Percentiles rank a stretch among this genome's conserved stretches.
Evolutionary conservation across 1,284 basidiomycete species (phyloP).

Genomic region (Quambalaria eucalypti): DNA sequence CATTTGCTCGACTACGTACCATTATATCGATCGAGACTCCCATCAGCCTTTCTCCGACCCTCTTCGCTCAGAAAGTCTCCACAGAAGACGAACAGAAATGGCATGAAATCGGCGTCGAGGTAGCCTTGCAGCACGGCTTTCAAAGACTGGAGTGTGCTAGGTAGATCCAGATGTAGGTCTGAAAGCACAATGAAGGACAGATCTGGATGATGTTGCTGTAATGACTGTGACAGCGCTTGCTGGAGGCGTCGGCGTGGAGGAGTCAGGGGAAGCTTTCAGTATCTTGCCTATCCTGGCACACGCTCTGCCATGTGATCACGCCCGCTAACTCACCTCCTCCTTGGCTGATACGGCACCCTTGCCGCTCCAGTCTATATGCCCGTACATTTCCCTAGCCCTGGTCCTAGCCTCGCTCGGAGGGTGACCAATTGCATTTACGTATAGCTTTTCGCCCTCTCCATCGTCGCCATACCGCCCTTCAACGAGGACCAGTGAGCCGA

Average conservation of each 20-base stretch:
- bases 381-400: constrained; percentile 13
- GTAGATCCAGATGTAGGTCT: constrained; percentile 87
- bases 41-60: constrained; percentile 55
- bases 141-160: constrained; percentile 68
- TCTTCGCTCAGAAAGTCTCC: constrained; percentile 76
- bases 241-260: background rate
- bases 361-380: constrained; percentile 89
- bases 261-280: too few relatives aligned
- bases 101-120: constrained; percentile 70
- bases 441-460: constrained; percentile 56
- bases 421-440: constrained; percentile 88
- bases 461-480: constrained; percentile 95
- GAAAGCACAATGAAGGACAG: constrained; percentile 82
- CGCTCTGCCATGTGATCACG: too few relatives aligned
- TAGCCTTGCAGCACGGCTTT: constrained; percentile 82
- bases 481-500: constrained; percentile 86
- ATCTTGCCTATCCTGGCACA: too few relatives aligned
- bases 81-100: constrained; percentile 76
- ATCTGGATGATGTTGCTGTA: constrained; percentile 40
- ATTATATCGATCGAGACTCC: constrained; percentile 73
- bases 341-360: constrained; percentile 77
- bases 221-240: background rate
- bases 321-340: constrained; percentile 67
- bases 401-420: constrained; percentile 57
- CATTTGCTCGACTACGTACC: constrained; percentile 52